Conservation (phyloP, 2,329 filamentous ascomycete genomes). For the Colletotrichum cereale region DNA sequence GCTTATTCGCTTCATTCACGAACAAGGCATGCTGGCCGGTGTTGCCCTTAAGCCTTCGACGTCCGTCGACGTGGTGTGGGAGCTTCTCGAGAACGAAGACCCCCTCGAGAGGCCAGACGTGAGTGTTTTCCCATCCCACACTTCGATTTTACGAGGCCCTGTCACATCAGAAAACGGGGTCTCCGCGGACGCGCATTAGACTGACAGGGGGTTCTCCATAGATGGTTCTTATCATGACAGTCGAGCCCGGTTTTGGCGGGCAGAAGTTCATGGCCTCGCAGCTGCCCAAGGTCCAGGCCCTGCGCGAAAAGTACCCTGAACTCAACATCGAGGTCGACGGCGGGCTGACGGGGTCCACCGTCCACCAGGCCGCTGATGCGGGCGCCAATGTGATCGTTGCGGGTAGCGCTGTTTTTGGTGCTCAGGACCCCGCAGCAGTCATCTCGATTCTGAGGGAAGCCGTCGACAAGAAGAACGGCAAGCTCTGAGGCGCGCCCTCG, state of each 20-base stretch:
- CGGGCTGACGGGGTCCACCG: slow-evolving; percentile 87
- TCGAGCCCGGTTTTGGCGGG: slow-evolving; percentile 95
- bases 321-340: slow-evolving; percentile 98
- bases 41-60: slow-evolving; percentile 97
- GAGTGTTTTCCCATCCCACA: slow-evolving; percentile 54
- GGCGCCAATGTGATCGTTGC: slow-evolving; percentile 99
- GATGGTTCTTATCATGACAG: slow-evolving; percentile 99
- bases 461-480: slow-evolving; percentile 72
- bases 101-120: slow-evolving; percentile 89
- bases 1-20: slow-evolving; percentile 91
- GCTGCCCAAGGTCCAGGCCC: slow-evolving; percentile 89
- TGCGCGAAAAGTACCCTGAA: slow-evolving; percentile 87
- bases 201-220: slow-evolving; percentile 12
- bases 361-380: slow-evolving; percentile 93
- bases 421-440: slow-evolving; percentile 87
- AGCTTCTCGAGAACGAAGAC: slow-evolving; percentile 81
- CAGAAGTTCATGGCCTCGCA: slow-evolving; percentile 99
- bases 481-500: slow-evolving; percentile 47
- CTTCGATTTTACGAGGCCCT: not conserved
- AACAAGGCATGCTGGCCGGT: slow-evolving; percentile 87
- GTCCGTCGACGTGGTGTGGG: slow-evolving; percentile 90
- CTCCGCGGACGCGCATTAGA: slow-evolving; percentile 15
- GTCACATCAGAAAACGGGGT: not conserved
- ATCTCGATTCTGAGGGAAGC: slow-evolving; percentile 84
- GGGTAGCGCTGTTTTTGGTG: slow-evolving; percentile 94